Evolutionary conservation across 2,329 filamentous ascomycete genomes (phyloP), one percentile per base, ranked within the genome.

Genomic region (Claviceps africana): DNA sequence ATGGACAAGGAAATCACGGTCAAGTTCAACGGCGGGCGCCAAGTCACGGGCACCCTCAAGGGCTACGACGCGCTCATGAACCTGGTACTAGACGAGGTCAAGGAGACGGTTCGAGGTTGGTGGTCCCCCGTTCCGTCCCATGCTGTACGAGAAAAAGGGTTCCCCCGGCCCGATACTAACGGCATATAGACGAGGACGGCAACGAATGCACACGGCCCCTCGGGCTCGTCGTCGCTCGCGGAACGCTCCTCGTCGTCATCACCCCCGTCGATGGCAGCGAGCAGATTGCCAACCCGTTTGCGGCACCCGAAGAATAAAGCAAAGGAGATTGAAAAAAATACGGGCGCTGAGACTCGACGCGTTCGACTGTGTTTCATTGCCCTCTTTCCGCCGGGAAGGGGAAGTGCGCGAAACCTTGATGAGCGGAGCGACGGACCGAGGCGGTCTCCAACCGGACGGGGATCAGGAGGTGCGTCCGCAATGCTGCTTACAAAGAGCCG

Each of bases 51-150:
- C 50, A 88, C 82, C 1, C 75, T 98, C 43, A 97, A 97, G 70
- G 93, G 93, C 56, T 97, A 90, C 67, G 93, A 98, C 67, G 90
- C 93, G 61, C 77, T 98, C 55, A 97, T 97, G 90, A 98, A 98
- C 67, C 76, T 98, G 56, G 93, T 98, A 28, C 75, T 98, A 53
- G 93, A 97, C 64, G 87, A 97, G 60, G 91, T 95, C 50, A 83
- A 93, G 67, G 93, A 98, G 68, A 78, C 85, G 47, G 82, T 96
- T 70, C 79, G 85, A 74, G 91, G 91, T 95, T 72, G 56, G 76
- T 22, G 19, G 21, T 17, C n/a, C 4, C 5, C 17, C 4, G 17
- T 17, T 37, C 2, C 17, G 15, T 37, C 35, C n/a, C 17, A 37
- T n/a, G 15, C 35, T n/a, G 35, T 11, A n/a, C 10, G 8, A n/a